A percentile compares a stretch with the other conserved stretches of the same genome.
Conservation (phyloP, 352 stramenopile genomes). For the Achlya hypogyna region DNA sequence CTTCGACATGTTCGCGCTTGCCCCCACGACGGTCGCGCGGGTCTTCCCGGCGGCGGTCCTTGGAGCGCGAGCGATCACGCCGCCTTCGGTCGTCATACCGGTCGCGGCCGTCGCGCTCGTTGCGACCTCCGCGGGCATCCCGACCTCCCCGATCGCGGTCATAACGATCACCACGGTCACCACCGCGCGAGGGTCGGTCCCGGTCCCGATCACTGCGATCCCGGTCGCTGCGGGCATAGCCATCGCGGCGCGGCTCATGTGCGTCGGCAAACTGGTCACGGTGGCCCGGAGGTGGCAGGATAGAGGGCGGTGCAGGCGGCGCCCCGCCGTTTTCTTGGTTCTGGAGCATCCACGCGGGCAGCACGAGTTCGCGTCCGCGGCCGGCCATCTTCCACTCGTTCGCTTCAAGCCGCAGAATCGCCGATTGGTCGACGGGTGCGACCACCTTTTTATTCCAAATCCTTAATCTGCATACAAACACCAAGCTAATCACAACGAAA, state of each 20-base stretch:
- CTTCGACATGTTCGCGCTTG: not conserved
- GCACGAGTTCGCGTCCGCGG: slow-evolving; percentile 70
- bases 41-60: not conserved
- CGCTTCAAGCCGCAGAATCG: not conserved
- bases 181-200: slow-evolving; percentile 31
- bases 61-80: slow-evolving; percentile 19
- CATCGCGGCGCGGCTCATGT: not conserved
- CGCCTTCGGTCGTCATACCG: slow-evolving; percentile 29
- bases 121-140: not conserved
- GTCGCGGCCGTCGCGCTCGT: slow-evolving; percentile 12
- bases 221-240: slow-evolving; percentile 13
- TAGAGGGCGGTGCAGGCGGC: slow-evolving; percentile 1
- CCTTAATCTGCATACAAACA: not conserved
- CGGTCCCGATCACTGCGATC: slow-evolving; percentile 31
- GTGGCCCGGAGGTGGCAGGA: slow-evolving; percentile 3
- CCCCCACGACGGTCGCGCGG: not conserved
- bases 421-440: not conserved
- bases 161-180: slow-evolving; percentile 25
- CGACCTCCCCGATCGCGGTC: slow-evolving; percentile 29
- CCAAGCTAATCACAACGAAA: not conserved
- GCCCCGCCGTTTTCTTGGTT: slow-evolving; percentile 32
- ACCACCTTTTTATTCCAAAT: not conserved
- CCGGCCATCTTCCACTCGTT: slow-evolving; percentile 25
- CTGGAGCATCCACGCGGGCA: slow-evolving; percentile 86
- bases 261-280: not conserved